Conservation (phyloP, 2,329 filamentous ascomycete species). For the Colletotrichum ledebouriae region DNA sequence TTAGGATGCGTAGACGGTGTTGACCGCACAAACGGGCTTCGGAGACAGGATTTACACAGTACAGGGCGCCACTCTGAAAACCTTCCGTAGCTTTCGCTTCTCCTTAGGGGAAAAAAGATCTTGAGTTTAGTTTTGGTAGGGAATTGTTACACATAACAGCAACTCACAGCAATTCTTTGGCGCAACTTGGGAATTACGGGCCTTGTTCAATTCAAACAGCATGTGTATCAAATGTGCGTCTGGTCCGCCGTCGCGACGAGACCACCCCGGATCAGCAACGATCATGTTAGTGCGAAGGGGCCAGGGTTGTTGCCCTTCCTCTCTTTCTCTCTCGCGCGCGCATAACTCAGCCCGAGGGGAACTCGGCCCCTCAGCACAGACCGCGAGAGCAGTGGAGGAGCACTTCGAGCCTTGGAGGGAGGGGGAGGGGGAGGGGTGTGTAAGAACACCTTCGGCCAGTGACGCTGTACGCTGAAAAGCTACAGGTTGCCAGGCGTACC, state of each 20-base stretch:
- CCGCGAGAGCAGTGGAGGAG: neutral
- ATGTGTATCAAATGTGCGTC: conserved; percentile 28
- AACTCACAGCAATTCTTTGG: neutral
- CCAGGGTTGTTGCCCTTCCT: conserved; percentile 39
- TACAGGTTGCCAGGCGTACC: no score
- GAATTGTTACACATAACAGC: neutral
- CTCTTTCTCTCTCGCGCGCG: neutral
- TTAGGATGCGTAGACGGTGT: conserved; percentile 4
- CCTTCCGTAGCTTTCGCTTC: neutral
- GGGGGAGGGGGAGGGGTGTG: neutral
- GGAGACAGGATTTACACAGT: conserved; percentile 18
- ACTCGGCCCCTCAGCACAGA: neutral
- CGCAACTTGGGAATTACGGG: neutral
- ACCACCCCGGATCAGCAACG: neutral
- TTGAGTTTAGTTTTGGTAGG: neutral
- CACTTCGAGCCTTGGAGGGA: neutral
- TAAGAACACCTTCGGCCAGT: neutral
- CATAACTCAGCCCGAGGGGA: conserved; percentile 11
- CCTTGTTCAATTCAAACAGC: conserved; percentile 34
- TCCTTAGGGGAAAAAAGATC: neutral
- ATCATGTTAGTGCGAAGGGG: conserved; percentile 23
- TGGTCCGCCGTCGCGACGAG: conserved; percentile 1
- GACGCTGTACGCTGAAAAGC: no score
- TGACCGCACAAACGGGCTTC: conserved; percentile 16
- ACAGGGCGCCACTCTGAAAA: neutral